Evolutionary conservation across 192 early-diverging fungal genomes (phyloP), one percentile per base, ranked within the genome.

Genomic region (Blastocladiella britannica): DNA sequence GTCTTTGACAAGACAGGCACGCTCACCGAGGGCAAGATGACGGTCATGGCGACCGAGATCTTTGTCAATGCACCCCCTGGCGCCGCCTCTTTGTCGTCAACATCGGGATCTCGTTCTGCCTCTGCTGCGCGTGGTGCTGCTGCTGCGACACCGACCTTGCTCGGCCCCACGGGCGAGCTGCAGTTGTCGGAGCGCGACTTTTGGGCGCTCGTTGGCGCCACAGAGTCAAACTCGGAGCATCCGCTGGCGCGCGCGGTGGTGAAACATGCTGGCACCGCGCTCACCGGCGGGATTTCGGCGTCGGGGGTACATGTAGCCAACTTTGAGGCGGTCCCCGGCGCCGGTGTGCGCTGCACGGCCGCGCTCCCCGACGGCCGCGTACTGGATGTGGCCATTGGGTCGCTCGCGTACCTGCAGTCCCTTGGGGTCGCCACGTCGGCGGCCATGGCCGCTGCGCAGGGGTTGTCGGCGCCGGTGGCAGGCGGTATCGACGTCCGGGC

Each of bases 1-100:
- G 84, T 96, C 28, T 96, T 95, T 72, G 94, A 98, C 73, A 98
- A 98, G 71, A 98, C 94, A 7, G 94, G 92, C 37, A 98, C 94
- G 0, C 63, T 98, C 52, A 98, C 94, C 2, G 62, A 66, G 15
- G 94, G 86, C 53, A 69, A 76, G 51, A 60, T 86, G 58, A 7
- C 53, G 15, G 25, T 54, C 53, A 25, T 54, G 25, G 53, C 53
- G 15, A 25, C 24, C 15, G 25, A 54, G 22, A 26, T 53, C 28
- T 9, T 53, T 22, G 28, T 20, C 26, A 7, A 12, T 0, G 7
- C 23, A 43, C 28, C 53, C 25, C 24, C 52, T 51, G n/a, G 29
- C 25, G 25, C 25, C 1, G 8, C 31, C 9, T 18, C 8, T 18
- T 7, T 43, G 9, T 43, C 31, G n/a, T n/a, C n/a, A n/a, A n/a